Conservation (phyloP, 2,329 filamentous ascomycete species). For the Trichoderma semiorbis region DNA sequence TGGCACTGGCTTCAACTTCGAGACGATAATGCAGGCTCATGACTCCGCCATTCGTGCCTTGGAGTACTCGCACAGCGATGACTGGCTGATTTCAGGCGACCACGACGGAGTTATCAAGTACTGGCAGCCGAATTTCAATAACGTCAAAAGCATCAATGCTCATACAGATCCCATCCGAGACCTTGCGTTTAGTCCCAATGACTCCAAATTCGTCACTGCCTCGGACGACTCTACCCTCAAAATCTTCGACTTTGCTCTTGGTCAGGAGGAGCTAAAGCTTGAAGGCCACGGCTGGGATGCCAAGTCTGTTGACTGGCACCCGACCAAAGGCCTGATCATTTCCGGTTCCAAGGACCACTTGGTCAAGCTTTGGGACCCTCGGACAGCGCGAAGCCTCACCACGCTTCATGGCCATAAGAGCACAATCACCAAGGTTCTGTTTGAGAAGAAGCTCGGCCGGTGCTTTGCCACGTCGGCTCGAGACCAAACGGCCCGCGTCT, state of each 20-base stretch:
- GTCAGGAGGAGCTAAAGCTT: constrained; percentile 76
- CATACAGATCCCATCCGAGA: constrained; percentile 89
- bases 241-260: constrained; percentile 92
- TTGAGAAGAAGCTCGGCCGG: constrained; percentile 79
- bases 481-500: constrained; percentile 88
- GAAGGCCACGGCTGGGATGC: constrained; percentile 98
- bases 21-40: constrained; percentile 98
- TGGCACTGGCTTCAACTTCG: constrained; percentile 97
- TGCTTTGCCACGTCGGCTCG: constrained; percentile 89
- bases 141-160: constrained; percentile 89
- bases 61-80: constrained; percentile 89
- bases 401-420: constrained; percentile 97
- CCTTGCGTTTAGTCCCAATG: constrained; percentile 87
- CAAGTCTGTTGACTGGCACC: constrained; percentile 97
- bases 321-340: constrained; percentile 86
- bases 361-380: constrained; percentile 98
- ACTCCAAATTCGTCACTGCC: constrained; percentile 93
- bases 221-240: constrained; percentile 91
- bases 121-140: constrained; percentile 99
- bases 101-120: constrained; percentile 96
- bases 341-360: constrained; percentile 97
- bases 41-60: constrained; percentile 80
- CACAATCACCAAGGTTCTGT: constrained; percentile 87
- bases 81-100: constrained; percentile 95
- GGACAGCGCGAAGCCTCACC: constrained; percentile 82